These are phyloP conservation scores for Clarireedia homoeocarpa DNA, from an alignment of 2,329 filamentous ascomycete species.

Conservation along the genomic window DNA sequence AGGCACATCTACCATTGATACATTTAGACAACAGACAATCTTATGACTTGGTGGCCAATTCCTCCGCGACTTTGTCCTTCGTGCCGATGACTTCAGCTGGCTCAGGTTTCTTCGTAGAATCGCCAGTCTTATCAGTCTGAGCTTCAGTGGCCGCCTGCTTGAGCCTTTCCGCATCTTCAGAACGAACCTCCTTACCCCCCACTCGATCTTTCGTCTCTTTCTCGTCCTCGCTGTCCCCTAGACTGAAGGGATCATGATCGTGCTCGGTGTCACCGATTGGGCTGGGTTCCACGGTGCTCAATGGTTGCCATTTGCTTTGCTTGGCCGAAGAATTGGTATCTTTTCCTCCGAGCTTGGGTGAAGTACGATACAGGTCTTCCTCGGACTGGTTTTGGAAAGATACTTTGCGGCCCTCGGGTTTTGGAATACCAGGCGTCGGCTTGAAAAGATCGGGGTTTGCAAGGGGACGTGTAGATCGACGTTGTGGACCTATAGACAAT, in stretches of 20 bases:
- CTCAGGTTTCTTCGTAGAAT: constrained; percentile 24
- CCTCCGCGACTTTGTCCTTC: constrained; percentile 27
- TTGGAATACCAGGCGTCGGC: constrained; percentile 40
- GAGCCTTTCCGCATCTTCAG: constrained; percentile 47
- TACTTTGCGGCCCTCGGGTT: constrained; percentile 41
- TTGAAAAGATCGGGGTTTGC: constrained; percentile 79
- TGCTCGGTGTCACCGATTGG: constrained; percentile 82
- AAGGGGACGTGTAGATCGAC: constrained; percentile 54
- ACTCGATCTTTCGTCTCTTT: constrained; percentile 58
- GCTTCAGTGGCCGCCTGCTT: constrained; percentile 54
- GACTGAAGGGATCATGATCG: constrained; percentile 72
- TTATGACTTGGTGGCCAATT: constrained; percentile 20
- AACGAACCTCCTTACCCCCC: constrained; percentile 45
- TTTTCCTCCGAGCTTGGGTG: constrained; percentile 47
- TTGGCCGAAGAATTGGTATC: constrained; percentile 48
- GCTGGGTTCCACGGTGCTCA: constrained; percentile 76
- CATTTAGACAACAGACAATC: constrained; percentile 1
- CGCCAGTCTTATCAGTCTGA: constrained; percentile 34
- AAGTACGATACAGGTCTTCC: constrained; percentile 67
- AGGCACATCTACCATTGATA: background rate
- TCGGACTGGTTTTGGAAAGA: constrained; percentile 56
- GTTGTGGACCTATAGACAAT: constrained; percentile 40
- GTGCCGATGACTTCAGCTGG: constrained; percentile 25
- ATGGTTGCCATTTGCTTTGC: constrained; percentile 92
- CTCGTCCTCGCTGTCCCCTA: constrained; percentile 94